Conservation (phyloP, 1,139 yeast genomes). For the Nakaseomyces kungkrabaensis region DNA sequence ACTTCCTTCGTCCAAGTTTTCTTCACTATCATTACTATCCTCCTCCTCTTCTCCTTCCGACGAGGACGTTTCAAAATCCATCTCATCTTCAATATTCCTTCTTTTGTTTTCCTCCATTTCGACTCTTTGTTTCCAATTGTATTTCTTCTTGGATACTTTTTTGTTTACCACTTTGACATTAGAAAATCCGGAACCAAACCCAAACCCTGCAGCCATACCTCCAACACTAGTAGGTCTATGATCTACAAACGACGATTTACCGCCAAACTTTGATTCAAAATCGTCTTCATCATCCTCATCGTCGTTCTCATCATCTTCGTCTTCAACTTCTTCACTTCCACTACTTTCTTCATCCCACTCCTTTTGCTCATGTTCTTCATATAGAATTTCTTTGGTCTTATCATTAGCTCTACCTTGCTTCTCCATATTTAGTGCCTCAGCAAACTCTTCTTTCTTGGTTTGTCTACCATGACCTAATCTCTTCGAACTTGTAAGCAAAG, state of each 20-base stretch:
- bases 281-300: constrained; percentile 25
- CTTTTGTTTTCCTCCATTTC: constrained; percentile 38
- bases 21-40: constrained; percentile 13
- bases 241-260: constrained; percentile 43
- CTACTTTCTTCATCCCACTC: constrained; percentile 42
- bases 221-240: constrained; percentile 57
- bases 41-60: constrained; percentile 24
- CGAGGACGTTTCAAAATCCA: constrained; percentile 35
- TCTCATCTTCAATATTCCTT: constrained; percentile 34
- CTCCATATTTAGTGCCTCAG: constrained; percentile 68
- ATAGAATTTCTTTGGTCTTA: constrained; percentile 49
- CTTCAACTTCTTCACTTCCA: constrained; percentile 16
- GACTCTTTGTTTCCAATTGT: constrained; percentile 49
- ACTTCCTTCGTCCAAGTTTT: neutral
- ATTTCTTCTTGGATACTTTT: constrained; percentile 37
- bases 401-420: constrained; percentile 68
- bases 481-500: constrained; percentile 59
- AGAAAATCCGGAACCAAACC: constrained; percentile 67
- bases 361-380: constrained; percentile 57
- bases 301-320: constrained; percentile 7
- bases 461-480: constrained; percentile 68
- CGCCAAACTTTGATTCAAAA: constrained; percentile 17
- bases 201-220: constrained; percentile 42
- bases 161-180: constrained; percentile 38
- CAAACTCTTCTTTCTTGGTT: constrained; percentile 59